Conservation (phyloP, 768 basidiomycete species). For the Cubamyces sp. region DNA sequence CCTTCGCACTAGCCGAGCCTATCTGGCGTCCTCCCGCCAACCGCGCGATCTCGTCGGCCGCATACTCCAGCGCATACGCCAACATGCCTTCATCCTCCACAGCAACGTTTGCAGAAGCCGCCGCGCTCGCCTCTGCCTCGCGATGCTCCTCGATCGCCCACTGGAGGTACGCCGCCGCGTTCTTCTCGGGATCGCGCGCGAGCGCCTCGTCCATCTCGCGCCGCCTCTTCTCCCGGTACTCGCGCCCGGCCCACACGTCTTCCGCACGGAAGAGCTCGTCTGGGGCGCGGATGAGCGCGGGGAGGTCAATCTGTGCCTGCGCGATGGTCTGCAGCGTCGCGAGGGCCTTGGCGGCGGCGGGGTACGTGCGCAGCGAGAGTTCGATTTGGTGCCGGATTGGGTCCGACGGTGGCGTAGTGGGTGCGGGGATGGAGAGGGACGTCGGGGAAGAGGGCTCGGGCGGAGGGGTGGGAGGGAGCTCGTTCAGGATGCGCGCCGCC, state of each 20-base stretch:
- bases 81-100: constrained; percentile 52
- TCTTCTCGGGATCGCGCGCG: constrained; percentile 38
- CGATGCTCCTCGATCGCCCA: constrained; percentile 37
- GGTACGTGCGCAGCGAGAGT: constrained; percentile 27
- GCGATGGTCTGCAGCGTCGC: constrained; percentile 25
- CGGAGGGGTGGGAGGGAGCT: constrained; percentile 18
- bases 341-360: constrained; percentile 26
- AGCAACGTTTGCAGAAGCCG: constrained; percentile 1
- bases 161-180: constrained; percentile 35
- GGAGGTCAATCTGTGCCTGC: constrained; percentile 44
- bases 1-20: constrained; percentile 10
- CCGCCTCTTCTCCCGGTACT: constrained; percentile 40
- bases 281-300: constrained; percentile 44
- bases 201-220: constrained; percentile 30
- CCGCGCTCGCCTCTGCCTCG: constrained; percentile 30
- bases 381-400: constrained; percentile 26
- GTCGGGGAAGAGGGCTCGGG: neutral
- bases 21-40: constrained; percentile 35
- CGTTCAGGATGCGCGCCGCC: constrained; percentile 23
- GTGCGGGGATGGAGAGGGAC: constrained; percentile 2
- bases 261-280: constrained; percentile 47
- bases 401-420: constrained; percentile 4
- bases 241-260: constrained; percentile 38
- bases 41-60: constrained; percentile 54
- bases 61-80: constrained; percentile 59